Evolutionary conservation across 495 filamentous ascomycete genomes (phyloP).

Genomic region (Penicillium pancosmium): DNA sequence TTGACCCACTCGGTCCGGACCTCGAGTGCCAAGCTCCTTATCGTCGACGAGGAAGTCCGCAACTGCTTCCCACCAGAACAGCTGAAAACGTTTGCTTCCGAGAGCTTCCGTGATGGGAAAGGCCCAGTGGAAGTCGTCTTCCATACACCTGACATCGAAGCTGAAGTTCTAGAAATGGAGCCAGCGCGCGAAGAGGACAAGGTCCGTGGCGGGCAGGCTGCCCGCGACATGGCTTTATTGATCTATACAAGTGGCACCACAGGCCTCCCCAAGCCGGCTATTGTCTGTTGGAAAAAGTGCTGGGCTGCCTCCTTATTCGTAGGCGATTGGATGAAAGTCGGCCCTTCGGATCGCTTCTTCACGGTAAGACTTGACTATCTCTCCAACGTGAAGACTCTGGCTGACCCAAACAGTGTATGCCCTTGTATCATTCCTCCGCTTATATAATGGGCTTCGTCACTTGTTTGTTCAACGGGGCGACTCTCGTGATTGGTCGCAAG

Average conservation of each 20-base stretch:
- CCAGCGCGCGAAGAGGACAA: constrained; percentile 65
- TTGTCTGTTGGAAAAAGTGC: constrained; percentile 78
- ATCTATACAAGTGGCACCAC: constrained; percentile 92
- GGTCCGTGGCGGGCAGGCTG: constrained; percentile 51
- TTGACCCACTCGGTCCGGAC: constrained; percentile 78
- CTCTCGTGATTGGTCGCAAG: constrained; percentile 73
- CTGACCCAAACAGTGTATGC: constrained; percentile 68
- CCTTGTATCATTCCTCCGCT: constrained; percentile 89
- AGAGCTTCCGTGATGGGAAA: constrained; percentile 47
- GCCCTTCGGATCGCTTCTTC: constrained; percentile 71
- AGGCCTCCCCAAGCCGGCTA: constrained; percentile 87
- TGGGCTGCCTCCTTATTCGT: constrained; percentile 56
- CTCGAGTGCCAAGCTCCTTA: constrained; percentile 67
- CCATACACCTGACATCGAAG: constrained; percentile 64
- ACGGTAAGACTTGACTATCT: constrained; percentile 54
- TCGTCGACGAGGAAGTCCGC: constrained; percentile 76
- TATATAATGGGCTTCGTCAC: constrained; percentile 68
- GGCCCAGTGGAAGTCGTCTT: constrained; percentile 62
- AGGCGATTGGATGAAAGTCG: constrained; percentile 57
- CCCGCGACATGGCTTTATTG: constrained; percentile 67
- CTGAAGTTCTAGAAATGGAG: constrained; percentile 58
- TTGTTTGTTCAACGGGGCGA: constrained; percentile 60
- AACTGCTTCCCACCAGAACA: constrained; percentile 51
- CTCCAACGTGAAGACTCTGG: not conserved
- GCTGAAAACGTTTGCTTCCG: constrained; percentile 43